phyloP scores from a whole-genome alignment of 768 basidiomycete species.

The Tylopilus rubrobrunneus region DNA sequence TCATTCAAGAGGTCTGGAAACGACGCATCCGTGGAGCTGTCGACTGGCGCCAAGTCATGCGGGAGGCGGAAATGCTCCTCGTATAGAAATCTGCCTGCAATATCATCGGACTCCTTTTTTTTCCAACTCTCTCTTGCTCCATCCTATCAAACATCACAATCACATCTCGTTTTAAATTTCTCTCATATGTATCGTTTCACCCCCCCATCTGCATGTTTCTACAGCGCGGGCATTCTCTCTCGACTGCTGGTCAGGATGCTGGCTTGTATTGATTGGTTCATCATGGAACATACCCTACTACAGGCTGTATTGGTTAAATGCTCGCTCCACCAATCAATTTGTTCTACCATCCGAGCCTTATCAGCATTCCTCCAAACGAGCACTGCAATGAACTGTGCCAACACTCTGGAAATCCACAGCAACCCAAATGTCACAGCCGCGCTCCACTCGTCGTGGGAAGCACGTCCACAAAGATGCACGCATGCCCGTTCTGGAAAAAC shows the following conservation, averaged over 20 bases:
- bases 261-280: constrained; percentile 12
- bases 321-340: neutral
- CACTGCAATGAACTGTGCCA: neutral
- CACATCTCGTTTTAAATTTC: neutral
- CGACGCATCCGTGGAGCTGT: constrained; percentile 40
- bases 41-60: constrained; percentile 60
- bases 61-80: constrained; percentile 50
- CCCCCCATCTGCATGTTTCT: constrained; percentile 9
- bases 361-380: neutral
- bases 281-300: constrained; percentile 19
- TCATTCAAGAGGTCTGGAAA: constrained; percentile 62
- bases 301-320: constrained; percentile 23
- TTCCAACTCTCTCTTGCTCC: neutral
- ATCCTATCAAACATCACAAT: constrained; percentile 1
- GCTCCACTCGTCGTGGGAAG: constrained; percentile 16
- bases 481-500: neutral
- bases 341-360: neutral
- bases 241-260: constrained; percentile 23
- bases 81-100: constrained; percentile 37
- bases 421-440: constrained; percentile 13
- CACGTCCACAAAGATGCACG: too few species aligned
- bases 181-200: constrained; percentile 9
- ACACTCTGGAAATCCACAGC: neutral
- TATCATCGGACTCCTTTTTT: neutral
- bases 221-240: constrained; percentile 5